Conservation (phyloP, 2,329 filamentous ascomycete genomes). For the Lachnellula occidentalis region DNA sequence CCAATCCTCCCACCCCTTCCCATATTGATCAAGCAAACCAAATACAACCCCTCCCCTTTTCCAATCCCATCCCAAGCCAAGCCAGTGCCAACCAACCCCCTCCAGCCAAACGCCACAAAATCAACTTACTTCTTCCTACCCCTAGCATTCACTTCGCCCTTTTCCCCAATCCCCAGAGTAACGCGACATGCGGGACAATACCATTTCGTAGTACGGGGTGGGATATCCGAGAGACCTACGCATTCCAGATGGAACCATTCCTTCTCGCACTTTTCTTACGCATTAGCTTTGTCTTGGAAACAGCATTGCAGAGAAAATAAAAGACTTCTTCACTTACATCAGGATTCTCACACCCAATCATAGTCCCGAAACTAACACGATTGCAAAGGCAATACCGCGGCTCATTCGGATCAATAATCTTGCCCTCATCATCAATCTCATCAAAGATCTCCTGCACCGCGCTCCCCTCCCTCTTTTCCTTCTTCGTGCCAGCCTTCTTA, state of each 20-base stretch:
- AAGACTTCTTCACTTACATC: conserved; percentile 50
- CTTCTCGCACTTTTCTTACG: conserved; percentile 55
- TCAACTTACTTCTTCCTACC: conserved; percentile 29
- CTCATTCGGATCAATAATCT: conserved; percentile 69
- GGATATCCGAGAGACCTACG: conserved; percentile 62
- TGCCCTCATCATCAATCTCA: conserved; percentile 63
- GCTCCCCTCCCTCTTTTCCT: conserved; percentile 33
- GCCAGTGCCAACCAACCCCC: no score
- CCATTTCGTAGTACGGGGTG: conserved; percentile 72
- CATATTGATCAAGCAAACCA: no score
- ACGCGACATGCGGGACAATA: conserved; percentile 74
- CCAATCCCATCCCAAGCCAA: not conserved
- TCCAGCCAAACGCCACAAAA: no score
- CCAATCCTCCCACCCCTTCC: no score
- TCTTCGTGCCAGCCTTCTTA: conserved; percentile 53
- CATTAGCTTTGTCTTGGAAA: conserved; percentile 15
- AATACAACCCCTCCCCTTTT: no score
- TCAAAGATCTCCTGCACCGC: conserved; percentile 45
- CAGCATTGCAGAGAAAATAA: not conserved
- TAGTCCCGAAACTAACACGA: conserved; percentile 72
- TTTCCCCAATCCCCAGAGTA: conserved; percentile 56
- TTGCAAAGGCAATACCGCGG: conserved; percentile 74
- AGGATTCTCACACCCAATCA: conserved; percentile 78
- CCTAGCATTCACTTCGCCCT: conserved; percentile 49
- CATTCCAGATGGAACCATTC: conserved; percentile 85